These are phyloP conservation scores for Suhomyces prunicola DNA, from an alignment of 805 yeast genomes.

Conservation along the genomic window DNA sequence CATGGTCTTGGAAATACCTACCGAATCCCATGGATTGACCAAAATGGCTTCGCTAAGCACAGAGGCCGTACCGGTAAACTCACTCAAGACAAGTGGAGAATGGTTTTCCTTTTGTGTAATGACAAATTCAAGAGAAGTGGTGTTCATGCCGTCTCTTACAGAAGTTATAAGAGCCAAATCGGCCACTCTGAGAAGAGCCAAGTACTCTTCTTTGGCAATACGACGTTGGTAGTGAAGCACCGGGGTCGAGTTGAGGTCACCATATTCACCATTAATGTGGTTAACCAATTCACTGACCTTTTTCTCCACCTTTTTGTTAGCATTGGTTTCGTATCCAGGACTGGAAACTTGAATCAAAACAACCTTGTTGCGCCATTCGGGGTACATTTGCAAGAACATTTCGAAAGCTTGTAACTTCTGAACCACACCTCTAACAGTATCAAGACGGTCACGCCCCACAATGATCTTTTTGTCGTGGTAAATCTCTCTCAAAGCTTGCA, in stretches of 20 bases:
- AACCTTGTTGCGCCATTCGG: slow-evolving; percentile 86
- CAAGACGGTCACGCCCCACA: slow-evolving; percentile 92
- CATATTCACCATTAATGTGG: slow-evolving; percentile 80
- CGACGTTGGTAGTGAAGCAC: slow-evolving; percentile 91
- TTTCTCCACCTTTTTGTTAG: slow-evolving; percentile 65
- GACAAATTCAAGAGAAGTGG: slow-evolving; percentile 90
- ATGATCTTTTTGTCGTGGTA: slow-evolving; percentile 71
- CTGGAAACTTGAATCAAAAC: slow-evolving; percentile 90
- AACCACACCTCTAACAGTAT: slow-evolving; percentile 86
- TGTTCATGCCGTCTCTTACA: slow-evolving; percentile 94
- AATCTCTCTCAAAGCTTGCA: slow-evolving; percentile 58
- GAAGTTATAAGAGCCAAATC: slow-evolving; percentile 88
- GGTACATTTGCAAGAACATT: slow-evolving; percentile 82
- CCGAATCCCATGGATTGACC: slow-evolving; percentile 97
- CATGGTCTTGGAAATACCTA: slow-evolving; percentile 84
- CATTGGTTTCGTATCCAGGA: slow-evolving; percentile 52
- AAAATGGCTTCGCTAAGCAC: slow-evolving; percentile 69
- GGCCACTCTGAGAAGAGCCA: slow-evolving; percentile 83
- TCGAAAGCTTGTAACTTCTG: slow-evolving; percentile 93
- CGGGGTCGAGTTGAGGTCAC: slow-evolving; percentile 78
- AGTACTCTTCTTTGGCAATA: slow-evolving; percentile 81
- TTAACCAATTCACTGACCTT: slow-evolving; percentile 81
- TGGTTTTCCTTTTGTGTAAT: slow-evolving; percentile 74
- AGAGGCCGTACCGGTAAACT: slow-evolving; percentile 85
- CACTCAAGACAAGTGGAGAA: slow-evolving; percentile 83